Conservation (phyloP, 495 filamentous ascomycete species). For the Xylaria grammica region DNA sequence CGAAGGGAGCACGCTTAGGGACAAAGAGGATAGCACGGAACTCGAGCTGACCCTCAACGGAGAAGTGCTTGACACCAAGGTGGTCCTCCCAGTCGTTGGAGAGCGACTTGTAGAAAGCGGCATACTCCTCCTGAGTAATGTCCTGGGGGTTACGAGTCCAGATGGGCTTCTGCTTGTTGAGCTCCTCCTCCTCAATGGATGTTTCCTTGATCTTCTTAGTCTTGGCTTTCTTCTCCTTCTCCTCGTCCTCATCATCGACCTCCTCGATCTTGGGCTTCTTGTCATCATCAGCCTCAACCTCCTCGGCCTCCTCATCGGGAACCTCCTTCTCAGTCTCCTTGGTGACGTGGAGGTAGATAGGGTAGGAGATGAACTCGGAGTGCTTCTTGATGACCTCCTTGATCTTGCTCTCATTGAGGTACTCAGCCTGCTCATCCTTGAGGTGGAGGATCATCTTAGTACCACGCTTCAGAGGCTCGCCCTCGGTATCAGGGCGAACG, state of each 20-base stretch:
- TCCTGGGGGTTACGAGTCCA: conserved; percentile 98
- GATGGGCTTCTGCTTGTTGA: conserved; percentile 99
- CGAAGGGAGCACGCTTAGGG: conserved; percentile 98
- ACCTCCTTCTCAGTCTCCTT: conserved; percentile 99
- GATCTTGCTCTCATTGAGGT: conserved; percentile 97
- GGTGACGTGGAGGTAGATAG: conserved; percentile 98
- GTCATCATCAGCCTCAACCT: conserved; percentile 64
- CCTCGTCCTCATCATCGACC: conserved; percentile 78
- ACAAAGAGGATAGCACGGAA: conserved; percentile 99
- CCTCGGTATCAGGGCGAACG: conserved; percentile 86
- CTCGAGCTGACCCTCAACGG: conserved; percentile 99
- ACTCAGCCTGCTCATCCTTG: conserved; percentile 98
- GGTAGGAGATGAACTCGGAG: conserved; percentile 99
- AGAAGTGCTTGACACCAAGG: conserved; percentile 99
- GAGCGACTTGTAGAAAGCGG: conserved; percentile 98
- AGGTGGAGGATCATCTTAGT: conserved; percentile 98
- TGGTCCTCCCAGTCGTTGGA: conserved; percentile 99
- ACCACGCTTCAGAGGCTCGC: conserved; percentile 88
- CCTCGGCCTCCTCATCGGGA: conserved; percentile 92
- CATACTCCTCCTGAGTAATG: conserved; percentile 97
- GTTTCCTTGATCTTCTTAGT: conserved; percentile 99
- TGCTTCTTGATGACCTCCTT: conserved; percentile 99
- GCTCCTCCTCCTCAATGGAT: conserved; percentile 97
- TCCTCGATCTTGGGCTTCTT: conserved; percentile 89
- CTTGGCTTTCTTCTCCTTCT: conserved; percentile 90